Evolutionary conservation across 768 basidiomycete species (phyloP).

Genomic region (Amylocystis lapponica): DNA sequence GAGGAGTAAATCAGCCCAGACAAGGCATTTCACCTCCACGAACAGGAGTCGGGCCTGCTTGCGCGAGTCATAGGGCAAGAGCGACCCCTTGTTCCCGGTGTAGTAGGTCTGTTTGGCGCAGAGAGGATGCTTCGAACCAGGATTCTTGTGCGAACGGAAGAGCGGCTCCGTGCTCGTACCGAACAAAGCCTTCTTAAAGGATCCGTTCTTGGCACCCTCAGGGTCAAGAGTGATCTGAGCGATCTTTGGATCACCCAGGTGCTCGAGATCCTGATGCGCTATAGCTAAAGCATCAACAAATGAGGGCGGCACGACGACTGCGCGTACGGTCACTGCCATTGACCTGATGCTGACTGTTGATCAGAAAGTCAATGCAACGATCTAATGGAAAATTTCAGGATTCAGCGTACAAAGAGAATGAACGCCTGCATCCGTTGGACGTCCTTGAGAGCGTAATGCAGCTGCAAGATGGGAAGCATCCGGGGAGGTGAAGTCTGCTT

Average conservation of each 20-base stretch:
- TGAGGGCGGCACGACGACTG: too few relatives aligned
- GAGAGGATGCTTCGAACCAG: background rate
- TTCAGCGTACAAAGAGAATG: too few relatives aligned
- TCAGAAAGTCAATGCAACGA: too few relatives aligned
- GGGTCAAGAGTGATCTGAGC: background rate
- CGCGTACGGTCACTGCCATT: too few relatives aligned
- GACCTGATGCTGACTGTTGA: too few relatives aligned
- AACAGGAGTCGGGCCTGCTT: background rate
- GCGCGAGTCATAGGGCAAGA: background rate
- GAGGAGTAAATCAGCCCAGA: background rate
- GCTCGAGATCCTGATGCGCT: too few relatives aligned
- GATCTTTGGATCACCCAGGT: background rate
- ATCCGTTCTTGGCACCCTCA: background rate
- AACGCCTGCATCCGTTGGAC: too few relatives aligned
- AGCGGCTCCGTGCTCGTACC: background rate
- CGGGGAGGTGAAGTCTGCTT: too few relatives aligned
- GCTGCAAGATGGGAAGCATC: too few relatives aligned
- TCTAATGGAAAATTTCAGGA: too few relatives aligned
- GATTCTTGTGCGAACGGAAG: background rate
- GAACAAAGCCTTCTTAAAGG: background rate
- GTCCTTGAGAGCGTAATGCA: too few relatives aligned
- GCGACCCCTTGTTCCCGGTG: background rate
- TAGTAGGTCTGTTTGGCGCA: background rate
- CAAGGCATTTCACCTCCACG: background rate
- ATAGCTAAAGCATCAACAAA: too few relatives aligned